Evolutionary conservation across 1,284 basidiomycete genomes (phyloP).

Genomic region (Ustilago esculenta): DNA sequence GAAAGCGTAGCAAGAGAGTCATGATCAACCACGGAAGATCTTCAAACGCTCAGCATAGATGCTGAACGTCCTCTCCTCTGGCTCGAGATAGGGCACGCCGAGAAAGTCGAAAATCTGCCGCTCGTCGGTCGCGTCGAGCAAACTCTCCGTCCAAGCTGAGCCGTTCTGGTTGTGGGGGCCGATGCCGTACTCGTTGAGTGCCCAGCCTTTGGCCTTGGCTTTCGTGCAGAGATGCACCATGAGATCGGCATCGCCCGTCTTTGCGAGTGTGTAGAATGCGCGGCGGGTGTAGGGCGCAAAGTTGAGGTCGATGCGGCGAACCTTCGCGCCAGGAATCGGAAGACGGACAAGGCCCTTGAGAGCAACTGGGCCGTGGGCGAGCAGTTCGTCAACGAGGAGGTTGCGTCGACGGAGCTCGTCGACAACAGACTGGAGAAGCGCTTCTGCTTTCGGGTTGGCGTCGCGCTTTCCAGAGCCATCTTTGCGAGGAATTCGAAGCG

Average conservation of each 20-base stretch:
- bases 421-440: constrained; percentile 11
- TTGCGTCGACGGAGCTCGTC: constrained; percentile 6
- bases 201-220: constrained; percentile 22
- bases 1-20: too few relatives aligned
- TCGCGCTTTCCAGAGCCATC: constrained; percentile 5
- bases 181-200: constrained; percentile 37
- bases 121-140: constrained; percentile 33
- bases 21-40: constrained; percentile 8
- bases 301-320: constrained; percentile 34
- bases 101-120: constrained; percentile 31
- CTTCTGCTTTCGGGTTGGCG: constrained; percentile 11
- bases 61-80: constrained; percentile 23
- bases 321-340: constrained; percentile 5
- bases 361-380: constrained; percentile 26
- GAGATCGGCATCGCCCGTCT: constrained; percentile 35
- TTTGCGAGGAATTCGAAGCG: constrained; percentile 11
- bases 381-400: constrained; percentile 20
- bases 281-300: constrained; percentile 31
- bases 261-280: constrained; percentile 37
- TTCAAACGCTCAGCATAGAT: constrained; percentile 10
- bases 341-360: constrained; percentile 30
- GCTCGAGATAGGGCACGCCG: constrained; percentile 22
- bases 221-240: constrained; percentile 32
- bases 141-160: constrained; percentile 26
- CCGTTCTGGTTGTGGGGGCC: constrained; percentile 34